A percentile compares a stretch with the other conserved stretches of the same genome.
These are phyloP conservation scores for Aspergillus unguis DNA, from an alignment of 2,329 filamentous ascomycete species.

Conservation along the genomic window DNA sequence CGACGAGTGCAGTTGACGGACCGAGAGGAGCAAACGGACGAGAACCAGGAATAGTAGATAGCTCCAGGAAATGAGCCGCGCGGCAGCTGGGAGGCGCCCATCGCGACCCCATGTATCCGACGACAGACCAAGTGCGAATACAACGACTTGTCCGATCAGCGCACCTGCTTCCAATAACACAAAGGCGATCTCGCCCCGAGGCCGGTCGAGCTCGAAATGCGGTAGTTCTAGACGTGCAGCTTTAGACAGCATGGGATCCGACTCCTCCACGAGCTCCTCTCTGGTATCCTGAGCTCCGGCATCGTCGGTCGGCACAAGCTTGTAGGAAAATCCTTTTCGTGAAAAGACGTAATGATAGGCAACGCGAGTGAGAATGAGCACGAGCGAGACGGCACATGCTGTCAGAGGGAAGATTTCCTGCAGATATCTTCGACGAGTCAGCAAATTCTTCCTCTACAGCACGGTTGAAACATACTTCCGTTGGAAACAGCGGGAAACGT, in stretches of 20 bases:
- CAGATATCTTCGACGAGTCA: conserved; percentile 59
- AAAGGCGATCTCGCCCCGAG: conserved; percentile 67
- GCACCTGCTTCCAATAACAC: conserved; percentile 72
- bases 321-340: conserved; percentile 58
- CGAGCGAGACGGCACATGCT: conserved; percentile 66
- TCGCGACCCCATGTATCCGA: conserved; percentile 58
- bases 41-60: conserved; percentile 74
- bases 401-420: conserved; percentile 75
- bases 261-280: conserved; percentile 52
- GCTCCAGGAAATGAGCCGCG: conserved; percentile 70
- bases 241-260: conserved; percentile 53
- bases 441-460: background rate
- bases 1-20: conserved; percentile 61
- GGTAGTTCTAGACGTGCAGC: conserved; percentile 49
- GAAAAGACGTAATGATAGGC: conserved; percentile 53
- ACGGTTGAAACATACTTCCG: conserved; percentile 43
- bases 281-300: conserved; percentile 53
- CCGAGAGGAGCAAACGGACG: conserved; percentile 65
- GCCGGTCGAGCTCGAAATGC: conserved; percentile 66
- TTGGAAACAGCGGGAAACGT: conserved; percentile 61
- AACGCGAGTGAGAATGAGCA: conserved; percentile 61
- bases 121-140: conserved; percentile 65
- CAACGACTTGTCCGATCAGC: conserved; percentile 65
- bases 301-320: conserved; percentile 35
- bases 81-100: conserved; percentile 59